Base-by-base conservation (phyloP, 345 rosid genomes). In the Camelina hispida region DNA sequence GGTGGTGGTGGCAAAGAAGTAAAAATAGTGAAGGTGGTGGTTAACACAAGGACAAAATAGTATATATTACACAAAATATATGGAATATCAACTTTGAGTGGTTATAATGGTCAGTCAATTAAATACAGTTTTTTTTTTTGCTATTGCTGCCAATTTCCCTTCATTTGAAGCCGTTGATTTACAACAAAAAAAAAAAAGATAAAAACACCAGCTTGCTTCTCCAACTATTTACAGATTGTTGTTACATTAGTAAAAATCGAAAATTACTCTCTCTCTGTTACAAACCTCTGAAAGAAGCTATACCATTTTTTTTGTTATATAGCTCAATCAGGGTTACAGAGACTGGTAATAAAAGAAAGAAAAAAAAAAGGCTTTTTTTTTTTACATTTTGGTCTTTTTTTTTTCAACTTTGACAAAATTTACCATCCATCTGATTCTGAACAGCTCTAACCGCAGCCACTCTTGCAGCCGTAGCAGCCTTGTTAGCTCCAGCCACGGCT, bases 381-480 rank as follows among this genome's bases (percentile, higher is more conserved):
- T 76, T 70, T 76, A 76, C 80, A 76, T 18, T 69, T 69, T 62
- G 12, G 8, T 32, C 2, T 34, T 34, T 7, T 1, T 6, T 10
- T 17, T n/a, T 56, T 78, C 57, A 78, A 78, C 69, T 67, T 68
- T 87, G 89, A 78, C 96, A 93, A 89, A 93, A 93, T 82, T 86
- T 89, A 77, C 93, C 93, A 48, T 89, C 98, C 84, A 91, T 85
- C 55, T 81, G 89, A 78, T 89, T 94, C 81, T 89, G 98, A 78
- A 91, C 98, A 28, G 97, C 98, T 85, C 85, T 90, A 32, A 94
- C 86, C 0, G 98, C 96, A 23, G 97, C 97, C 63, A 91, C 97
- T 83, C 99, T 85, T 10, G 99, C 97, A 28, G 99, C 99, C 11
- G 97, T 87, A 20, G 97, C 97, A 4, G 97, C 96, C 48, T 89